Evolutionary conservation across 2,329 filamentous ascomycete species (phyloP), one percentile per base, ranked within the genome.

Genomic region (Stromatinia cepivora): DNA sequence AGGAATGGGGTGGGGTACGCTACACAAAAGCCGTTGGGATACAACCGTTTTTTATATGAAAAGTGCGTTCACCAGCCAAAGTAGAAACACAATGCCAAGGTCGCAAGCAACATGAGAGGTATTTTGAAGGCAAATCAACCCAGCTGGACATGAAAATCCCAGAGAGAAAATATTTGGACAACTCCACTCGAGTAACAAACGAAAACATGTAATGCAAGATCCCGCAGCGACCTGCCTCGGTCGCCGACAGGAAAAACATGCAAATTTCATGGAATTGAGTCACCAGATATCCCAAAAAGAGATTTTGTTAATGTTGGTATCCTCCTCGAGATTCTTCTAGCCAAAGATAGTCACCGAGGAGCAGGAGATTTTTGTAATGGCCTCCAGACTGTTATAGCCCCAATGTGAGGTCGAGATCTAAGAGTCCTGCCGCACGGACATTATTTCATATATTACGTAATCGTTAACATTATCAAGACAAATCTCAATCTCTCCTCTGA

Each of bases 171-270:
- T 39, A 22, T 36, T 42, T 64, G 61, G 22, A 52, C 34, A 15
- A 64, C 61, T 52, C 22, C 17, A 64, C 46, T 52, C 13, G 13
- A 31, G 61, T 64, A 64, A 64, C 61, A 64, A 42, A 64, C 61
- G 61, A 64, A 34, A 64, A 64, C 13, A 22, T 42, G 46, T 36
- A 64, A 64, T 64, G 61, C 61, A 52, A 7, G 61, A 52, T 64
- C 61, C 61, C 61, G 61, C n/a, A 52, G n/a, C 15, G 28, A 36
- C 34, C n/a, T 64, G 46, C 61, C 61, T 52, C 46, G 61, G 61
- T 39, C 46, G 46, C 25, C 48, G 22, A 48, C 61, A 39, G 46
- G 48, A 64, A 64, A 62, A 64, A 53, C 61, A 64, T 53, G 61
- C 61, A 64, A 64, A 64, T 39, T 64, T 64, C 61, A 64, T 39